Evolutionary conservation across 768 basidiomycete species (phyloP), one percentile per base, ranked within the genome.

Genomic region (Auriscalpium microsporum): DNA sequence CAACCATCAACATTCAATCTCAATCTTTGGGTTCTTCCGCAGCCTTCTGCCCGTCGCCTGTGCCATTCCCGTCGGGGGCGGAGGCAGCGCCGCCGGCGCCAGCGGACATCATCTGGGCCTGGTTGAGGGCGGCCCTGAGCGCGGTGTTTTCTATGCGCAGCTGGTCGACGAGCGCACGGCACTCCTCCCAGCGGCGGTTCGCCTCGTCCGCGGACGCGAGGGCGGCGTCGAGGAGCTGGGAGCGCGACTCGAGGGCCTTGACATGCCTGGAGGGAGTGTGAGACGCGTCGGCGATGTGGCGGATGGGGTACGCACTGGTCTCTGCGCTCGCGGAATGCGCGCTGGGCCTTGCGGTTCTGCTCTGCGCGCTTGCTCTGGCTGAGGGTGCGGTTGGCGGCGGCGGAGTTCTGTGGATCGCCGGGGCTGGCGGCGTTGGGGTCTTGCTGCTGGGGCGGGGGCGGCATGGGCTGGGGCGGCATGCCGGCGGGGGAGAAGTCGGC

Each of bases 281-380:
- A 45, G 57, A 28, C 44, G 49, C 54, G 36, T 38, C 8, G 10
- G 3, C 17, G 53, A 52, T 48, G 45, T 10, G 42, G 48, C 57
- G 52, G 10, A 58, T 52, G 36, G 35, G 14, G 48, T 35, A 79
- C 87, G 70, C 50, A 92, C 90, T 88, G 85, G 72, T 96, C 93
- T 64, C 93, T 75, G 34, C 93, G 82, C 67, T 94, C 89, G 57
- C 93, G 75, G 69, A 94, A 96, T 1, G 91, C 92, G 44, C 92
- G 79, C 71, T 96, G 93, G 0, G 93, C 93, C 69, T 93, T 94
- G 62, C 93, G 79, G 69, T 96, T 96, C 73, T 96, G 93, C 64
- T 94, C 93, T 45, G 93, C 93, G 10, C 93, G 81, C 66, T 93
- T 94, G 67, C 84, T 87, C 65, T 78, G 82, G 69, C 86, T 89